Conservation (phyloP, 2,329 filamentous ascomycete genomes). For the Colletotrichum sp. region DNA sequence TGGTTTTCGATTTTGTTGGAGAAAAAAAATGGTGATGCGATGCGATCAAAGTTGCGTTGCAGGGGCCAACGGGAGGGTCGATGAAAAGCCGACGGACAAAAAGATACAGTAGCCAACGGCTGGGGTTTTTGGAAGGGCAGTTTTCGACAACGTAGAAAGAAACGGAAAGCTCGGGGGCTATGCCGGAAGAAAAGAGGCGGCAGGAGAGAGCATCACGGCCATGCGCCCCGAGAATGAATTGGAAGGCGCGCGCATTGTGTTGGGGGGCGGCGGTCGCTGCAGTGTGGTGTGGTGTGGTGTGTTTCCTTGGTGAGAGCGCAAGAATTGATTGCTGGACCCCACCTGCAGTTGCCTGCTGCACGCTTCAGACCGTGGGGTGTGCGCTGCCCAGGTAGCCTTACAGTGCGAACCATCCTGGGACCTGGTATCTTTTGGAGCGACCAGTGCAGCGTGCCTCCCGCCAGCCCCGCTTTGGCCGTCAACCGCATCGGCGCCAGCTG, state of each 20-base stretch:
- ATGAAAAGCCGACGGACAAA: not conserved
- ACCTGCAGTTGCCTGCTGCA: not conserved
- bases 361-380: not conserved
- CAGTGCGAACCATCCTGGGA: slow-evolving; percentile 13
- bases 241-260: not conserved
- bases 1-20: not conserved
- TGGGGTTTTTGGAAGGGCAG: not conserved
- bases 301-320: slow-evolving; percentile 15
- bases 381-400: slow-evolving; percentile 4
- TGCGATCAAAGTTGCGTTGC: not conserved
- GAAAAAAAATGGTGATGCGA: not conserved
- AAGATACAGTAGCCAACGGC: not conserved
- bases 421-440: not conserved
- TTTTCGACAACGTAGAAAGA: not conserved
- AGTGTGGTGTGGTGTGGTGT: not conserved
- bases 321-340: slow-evolving; percentile 4
- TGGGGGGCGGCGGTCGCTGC: not conserved
- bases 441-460: not conserved
- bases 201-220: slow-evolving; percentile 1
- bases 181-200: not conserved
- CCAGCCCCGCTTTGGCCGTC: not conserved
- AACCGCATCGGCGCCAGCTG: slow-evolving; percentile 2
- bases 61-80: not conserved
- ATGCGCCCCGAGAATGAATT: not conserved
- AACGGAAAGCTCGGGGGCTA: not conserved